Evolutionary conservation across 345 rosid species (phyloP), one percentile per base, ranked within the genome.

Genomic region (Erysimum cheiranthoides): DNA sequence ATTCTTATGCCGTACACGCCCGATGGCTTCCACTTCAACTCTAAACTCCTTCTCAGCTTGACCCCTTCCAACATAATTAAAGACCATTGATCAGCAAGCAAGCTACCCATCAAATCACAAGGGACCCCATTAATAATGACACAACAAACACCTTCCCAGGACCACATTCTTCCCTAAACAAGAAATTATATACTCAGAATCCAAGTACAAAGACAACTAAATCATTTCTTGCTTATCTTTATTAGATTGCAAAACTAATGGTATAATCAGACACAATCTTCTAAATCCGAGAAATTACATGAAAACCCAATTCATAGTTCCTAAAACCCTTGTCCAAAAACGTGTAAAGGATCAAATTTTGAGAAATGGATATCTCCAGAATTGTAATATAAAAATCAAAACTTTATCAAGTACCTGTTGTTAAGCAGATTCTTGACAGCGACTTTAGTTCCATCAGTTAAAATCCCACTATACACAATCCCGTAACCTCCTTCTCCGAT

Each of bases 401-500:
- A 32, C 28, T 58, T 46, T 6, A 42, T n/a, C 0, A 10, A 34
- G 14, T 57, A 93, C 98, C 94, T 88, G 88, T 93, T 92, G 64
- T 94, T 94, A 58, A 94, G 83, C 75, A 94, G 84, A 69, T 94
- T 94, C 81, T 92, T 94, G 68, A 94, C 95, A 64, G 97, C 98
- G 73, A 94, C 83, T 77, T 54, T 86, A 58, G 96, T 90, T 5
- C 95, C 96, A 75, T 94, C 97, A 30, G 74, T 77, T 59, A 94
- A 82, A 76, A 90, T 50, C 21, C 98, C 98, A 42, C 87, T 56
- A 59, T 92, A 94, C 8, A 94, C 98, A 82, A 94, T 94, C 60
- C 98, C 98, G 27, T 92, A 94, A 5, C 98, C 97, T 47, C 98
- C 98, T 90, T 94, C 98, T 12, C 97, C 98, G 10, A 94, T 87